Base-by-base conservation (phyloP, 768 basidiomycete species). In the Cyclocybe cylindracea region DNA sequence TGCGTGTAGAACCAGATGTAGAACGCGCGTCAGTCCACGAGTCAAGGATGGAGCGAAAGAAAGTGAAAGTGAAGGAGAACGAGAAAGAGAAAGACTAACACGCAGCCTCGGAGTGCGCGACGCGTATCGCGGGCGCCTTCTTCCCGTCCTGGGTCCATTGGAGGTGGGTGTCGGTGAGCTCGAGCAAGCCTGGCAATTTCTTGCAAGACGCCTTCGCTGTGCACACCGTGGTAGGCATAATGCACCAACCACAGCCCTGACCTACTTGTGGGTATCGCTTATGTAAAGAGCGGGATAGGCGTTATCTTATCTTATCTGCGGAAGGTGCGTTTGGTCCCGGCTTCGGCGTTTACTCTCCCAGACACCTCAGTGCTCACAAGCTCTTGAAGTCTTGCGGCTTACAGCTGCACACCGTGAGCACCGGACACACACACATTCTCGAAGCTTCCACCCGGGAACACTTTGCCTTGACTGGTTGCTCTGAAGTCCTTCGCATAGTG, bases 131-230 rank as follows among this genome's bases (percentile, higher is more conserved):
- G 5, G 87, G 80, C 0, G 75, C 76, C 40, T 78, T 77, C 68
- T 83, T 84, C 55, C 86, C 84, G 56, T 87, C 83, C 64, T 87
- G 86, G 1, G 84, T 84, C 91, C 92, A 95, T 76, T 84, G 83
- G 3, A 95, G 78, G 61, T 85, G 82, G 5, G 76, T 73, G 61
- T 83, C 78, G 10, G 84, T 89, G 63, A 95, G 84, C 63, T 89
- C 80, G 55, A 95, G 82, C 53, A 82, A 71, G 54, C 92, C 93
- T 11, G 78, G 67, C 45, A 78, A 68, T 76, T 94, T 95, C 74
- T 94, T 94, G 84, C 87, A 94, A 54, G 85, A 83, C 58, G 87
- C 87, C 70, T 83, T 85, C 49, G 88, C 89, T 64, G 83, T 80
- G 73, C 83, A 85, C 66, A 83, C 75, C 69, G 76, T 75, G 68